phyloP scores from a whole-genome alignment of 106 monocot genomes.

The Acorus gramineus region DNA sequence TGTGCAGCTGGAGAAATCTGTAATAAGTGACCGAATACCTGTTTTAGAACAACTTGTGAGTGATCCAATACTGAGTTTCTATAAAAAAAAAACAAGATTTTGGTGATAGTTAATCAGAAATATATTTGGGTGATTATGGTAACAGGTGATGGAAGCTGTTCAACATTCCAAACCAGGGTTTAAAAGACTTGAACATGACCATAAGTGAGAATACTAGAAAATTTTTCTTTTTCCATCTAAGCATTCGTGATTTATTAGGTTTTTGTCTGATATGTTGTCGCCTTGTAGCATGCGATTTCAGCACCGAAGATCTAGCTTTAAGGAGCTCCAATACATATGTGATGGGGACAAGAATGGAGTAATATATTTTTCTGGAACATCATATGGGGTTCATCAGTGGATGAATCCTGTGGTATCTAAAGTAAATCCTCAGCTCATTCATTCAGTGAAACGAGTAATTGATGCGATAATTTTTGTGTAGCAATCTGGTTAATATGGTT shows the following conservation, averaged over 20 bases:
- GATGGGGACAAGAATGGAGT: constrained; percentile 96
- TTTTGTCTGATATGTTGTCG: neutral
- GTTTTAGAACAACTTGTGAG: constrained; percentile 64
- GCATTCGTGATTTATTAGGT: neutral
- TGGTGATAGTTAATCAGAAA: neutral
- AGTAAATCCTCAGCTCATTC: constrained; percentile 14
- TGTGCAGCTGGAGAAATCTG: constrained; percentile 68
- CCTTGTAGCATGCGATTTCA: constrained; percentile 66
- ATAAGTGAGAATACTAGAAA: constrained; percentile 31
- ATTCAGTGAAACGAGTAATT: too few species aligned
- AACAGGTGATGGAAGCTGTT: constrained; percentile 63
- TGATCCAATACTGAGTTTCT: neutral
- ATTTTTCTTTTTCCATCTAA: neutral
- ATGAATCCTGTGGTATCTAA: constrained; percentile 90
- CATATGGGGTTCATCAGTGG: constrained; percentile 93
- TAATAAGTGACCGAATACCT: constrained; percentile 29
- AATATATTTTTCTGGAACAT: constrained; percentile 87
- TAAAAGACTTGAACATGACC: constrained; percentile 20
- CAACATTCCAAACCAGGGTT: constrained; percentile 21
- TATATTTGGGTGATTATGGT: constrained; percentile 1
- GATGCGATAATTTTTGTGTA: too few species aligned
- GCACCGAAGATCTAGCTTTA: constrained; percentile 84
- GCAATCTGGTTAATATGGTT: neutral
- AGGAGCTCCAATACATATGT: constrained; percentile 87
- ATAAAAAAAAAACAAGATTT: neutral